Conservation (phyloP, 139 green algal genomes). For the Eudorina sp. region DNA sequence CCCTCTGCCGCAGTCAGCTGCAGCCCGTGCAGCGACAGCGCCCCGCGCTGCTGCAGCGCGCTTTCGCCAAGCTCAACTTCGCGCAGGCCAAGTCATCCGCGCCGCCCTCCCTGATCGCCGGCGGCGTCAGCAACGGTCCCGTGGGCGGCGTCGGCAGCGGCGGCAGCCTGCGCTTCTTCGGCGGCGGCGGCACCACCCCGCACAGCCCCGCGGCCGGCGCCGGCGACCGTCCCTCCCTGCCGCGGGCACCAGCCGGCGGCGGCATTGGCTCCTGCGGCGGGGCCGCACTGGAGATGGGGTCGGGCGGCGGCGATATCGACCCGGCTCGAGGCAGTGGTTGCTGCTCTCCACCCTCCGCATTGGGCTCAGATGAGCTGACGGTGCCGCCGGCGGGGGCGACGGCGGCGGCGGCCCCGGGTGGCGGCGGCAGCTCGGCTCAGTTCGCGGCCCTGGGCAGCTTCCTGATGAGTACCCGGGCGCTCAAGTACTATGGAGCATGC, state of each 20-base stretch:
- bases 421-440: background rate
- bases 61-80: background rate
- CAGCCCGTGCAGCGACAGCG: background rate
- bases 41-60: constrained; percentile 18
- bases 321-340: background rate
- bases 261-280: constrained; percentile 18
- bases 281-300: background rate
- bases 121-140: too few species aligned
- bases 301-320: background rate
- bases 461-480: constrained; percentile 26
- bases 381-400: too few species aligned
- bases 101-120: constrained; percentile 11
- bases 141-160: too few species aligned
- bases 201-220: background rate
- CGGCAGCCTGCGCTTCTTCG: background rate
- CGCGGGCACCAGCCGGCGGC: background rate
- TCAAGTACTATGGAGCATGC: constrained; percentile 41
- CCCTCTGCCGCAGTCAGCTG: constrained; percentile 28
- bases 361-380: too few species aligned
- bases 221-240: background rate
- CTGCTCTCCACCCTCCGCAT: background rate
- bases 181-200: background rate
- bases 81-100: constrained; percentile 3
- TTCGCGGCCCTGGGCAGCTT: constrained; percentile 1
- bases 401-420: background rate